Conservation (phyloP, 1,284 basidiomycete species). For the Phaffia rhodozyma region DNA sequence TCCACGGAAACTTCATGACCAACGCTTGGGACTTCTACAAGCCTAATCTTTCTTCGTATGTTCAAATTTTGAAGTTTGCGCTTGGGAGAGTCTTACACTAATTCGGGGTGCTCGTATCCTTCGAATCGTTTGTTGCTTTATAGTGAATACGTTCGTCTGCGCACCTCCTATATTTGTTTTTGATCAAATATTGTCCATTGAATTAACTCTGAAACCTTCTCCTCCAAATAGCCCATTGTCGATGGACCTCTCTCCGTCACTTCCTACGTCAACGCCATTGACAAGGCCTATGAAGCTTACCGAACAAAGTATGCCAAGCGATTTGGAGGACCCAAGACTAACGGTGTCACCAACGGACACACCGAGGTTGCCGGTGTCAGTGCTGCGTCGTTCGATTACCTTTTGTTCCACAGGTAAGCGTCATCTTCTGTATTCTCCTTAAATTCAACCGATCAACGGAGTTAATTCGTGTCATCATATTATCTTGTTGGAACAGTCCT, state of each 20-base stretch:
- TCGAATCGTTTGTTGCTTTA: slow-evolving; percentile 20
- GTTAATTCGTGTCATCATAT: slow-evolving; percentile 10
- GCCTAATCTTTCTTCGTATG: slow-evolving; percentile 64
- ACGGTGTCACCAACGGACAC: slow-evolving; percentile 4
- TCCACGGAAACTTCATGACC: slow-evolving; percentile 94
- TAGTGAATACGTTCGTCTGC: slow-evolving; percentile 35
- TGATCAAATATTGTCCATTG: not conserved
- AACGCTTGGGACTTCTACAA: slow-evolving; percentile 99
- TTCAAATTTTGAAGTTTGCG: not conserved
- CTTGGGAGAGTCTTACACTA: not conserved
- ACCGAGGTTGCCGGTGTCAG: slow-evolving; percentile 8
- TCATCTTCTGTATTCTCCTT: not conserved
- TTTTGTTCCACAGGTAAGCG: slow-evolving; percentile 65
- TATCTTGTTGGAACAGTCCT: slow-evolving; percentile 38
- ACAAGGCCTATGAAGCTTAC: slow-evolving; percentile 78
- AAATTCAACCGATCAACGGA: not conserved
- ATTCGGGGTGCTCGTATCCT: too few species aligned
- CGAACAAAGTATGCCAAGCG: slow-evolving; percentile 62
- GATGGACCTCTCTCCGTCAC: slow-evolving; percentile 94
- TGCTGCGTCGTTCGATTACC: slow-evolving; percentile 54
- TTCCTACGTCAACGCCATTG: slow-evolving; percentile 88
- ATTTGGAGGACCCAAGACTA: slow-evolving; percentile 16
- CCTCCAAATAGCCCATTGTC: slow-evolving; percentile 60
- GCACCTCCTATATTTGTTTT: not conserved
- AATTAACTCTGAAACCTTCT: not conserved